A percentile compares a stretch with the other conserved stretches of the same genome.
Conservation (phyloP, 352 stramenopile species). For the Pythium chondricola region DNA sequence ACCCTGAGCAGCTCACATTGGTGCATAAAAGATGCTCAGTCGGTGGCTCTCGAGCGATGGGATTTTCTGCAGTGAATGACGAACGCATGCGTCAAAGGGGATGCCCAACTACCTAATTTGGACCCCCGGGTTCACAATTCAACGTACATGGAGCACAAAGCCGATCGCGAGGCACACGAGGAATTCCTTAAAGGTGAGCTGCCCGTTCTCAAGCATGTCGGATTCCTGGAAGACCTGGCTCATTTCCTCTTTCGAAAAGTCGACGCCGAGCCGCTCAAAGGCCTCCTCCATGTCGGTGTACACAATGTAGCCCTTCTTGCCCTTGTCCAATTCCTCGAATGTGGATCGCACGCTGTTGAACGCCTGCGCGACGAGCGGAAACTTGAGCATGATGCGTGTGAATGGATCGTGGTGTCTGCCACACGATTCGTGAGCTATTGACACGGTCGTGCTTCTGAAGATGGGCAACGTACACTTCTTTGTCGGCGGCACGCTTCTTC, state of each 20-base stretch:
- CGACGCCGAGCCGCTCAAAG: slow-evolving; percentile 71
- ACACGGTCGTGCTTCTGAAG: too few relatives aligned
- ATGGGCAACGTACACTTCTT: slow-evolving; percentile 50
- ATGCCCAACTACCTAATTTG: too few relatives aligned
- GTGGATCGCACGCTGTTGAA: slow-evolving; percentile 78
- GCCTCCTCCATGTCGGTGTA: slow-evolving; percentile 62
- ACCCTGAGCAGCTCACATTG: slow-evolving; percentile 32
- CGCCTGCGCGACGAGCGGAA: slow-evolving; percentile 54
- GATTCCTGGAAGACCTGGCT: slow-evolving; percentile 73
- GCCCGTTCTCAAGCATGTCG: slow-evolving; percentile 77
- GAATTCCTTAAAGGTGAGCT: slow-evolving; percentile 85
- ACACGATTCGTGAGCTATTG: background rate
- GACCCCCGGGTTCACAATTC: too few relatives aligned
- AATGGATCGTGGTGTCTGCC: slow-evolving; percentile 47
- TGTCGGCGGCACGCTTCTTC: slow-evolving; percentile 45
- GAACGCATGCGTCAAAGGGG: too few relatives aligned
- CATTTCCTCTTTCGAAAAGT: slow-evolving; percentile 69
- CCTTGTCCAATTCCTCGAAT: slow-evolving; percentile 58
- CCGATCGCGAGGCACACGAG: slow-evolving; percentile 82
- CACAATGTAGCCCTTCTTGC: slow-evolving; percentile 68
- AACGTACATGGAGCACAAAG: slow-evolving; percentile 79
- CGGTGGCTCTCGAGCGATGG: slow-evolving; percentile 59
- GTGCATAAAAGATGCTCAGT: slow-evolving; percentile 79
- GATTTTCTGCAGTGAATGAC: slow-evolving; percentile 72
- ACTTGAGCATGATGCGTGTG: slow-evolving; percentile 75